Base-by-base conservation (phyloP, 1,284 basidiomycete species). In the Lignosus rhinocerotis region DNA sequence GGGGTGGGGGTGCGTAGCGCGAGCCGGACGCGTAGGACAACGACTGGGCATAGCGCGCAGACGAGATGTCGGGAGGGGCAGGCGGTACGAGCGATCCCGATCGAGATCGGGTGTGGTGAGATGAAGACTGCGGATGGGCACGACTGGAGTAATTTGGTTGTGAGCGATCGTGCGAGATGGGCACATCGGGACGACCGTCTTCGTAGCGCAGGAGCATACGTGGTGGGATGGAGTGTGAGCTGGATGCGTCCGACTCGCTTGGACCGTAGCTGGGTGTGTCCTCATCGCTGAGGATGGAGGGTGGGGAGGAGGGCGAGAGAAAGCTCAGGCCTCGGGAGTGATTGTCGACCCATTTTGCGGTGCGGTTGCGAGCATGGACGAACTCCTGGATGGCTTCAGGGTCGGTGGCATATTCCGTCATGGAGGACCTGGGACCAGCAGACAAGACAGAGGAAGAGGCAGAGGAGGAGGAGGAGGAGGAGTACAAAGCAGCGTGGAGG, bases 331-430 rank as follows among this genome's bases (percentile, higher is more conserved):
- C 67, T 25, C 56, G 70, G 3, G 76, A 69, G 67, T 82, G 78
- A 32, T 72, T 70, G 53, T 73, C 71, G 17, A 90, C 80, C 87
- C 87, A 90, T 66, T 79, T 68, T 16, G 78, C 78, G 4, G 86
- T 88, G 49, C 87, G 80, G 34, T 84, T 78, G 53, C 79, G 81
- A 60, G 85, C 75, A 57, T 73, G 76, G 72, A 81, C 78, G 67
- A 78, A 86, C 67, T 84, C 79, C 50, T 78, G 78, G 52, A 83
- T 73, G 43, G 83, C 82, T 60, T 83, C 80, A 6, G 85, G 80
- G 45, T 82, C 83, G 42, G 80, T 76, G 0, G 81, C 80, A 72
- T 86, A 87, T 74, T 87, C 86, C 53, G 86, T 86, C 87, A 90
- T 88, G 43, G 34, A 53, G 56, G 54, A 33, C 52, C 17, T 46